A percentile compares a stretch with the other conserved stretches of the same genome.
phyloP scores from a whole-genome alignment of 495 filamentous ascomycete genomes.

The Neurospora sp. region DNA sequence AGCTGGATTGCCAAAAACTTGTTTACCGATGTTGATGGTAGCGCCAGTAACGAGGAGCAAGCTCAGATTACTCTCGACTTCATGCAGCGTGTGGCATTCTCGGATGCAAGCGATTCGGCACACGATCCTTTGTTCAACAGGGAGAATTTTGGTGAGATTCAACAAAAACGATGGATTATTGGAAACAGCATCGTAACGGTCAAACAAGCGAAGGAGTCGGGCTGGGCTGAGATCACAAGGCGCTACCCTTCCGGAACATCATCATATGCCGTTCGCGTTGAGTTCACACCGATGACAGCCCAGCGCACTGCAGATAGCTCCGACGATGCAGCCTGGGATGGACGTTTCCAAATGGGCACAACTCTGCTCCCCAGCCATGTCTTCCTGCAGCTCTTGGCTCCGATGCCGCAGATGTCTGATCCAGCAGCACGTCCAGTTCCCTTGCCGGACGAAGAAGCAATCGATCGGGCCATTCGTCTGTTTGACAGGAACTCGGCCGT shows the following conservation, averaged over 20 bases:
- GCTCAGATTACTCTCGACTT: conserved; percentile 89
- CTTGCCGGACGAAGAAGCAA: conserved; percentile 71
- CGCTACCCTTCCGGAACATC: conserved; percentile 79
- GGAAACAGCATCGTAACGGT: conserved; percentile 82
- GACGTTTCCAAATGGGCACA: conserved; percentile 30
- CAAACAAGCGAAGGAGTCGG: conserved; percentile 63
- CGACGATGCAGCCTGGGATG: conserved; percentile 27
- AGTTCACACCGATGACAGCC: conserved; percentile 54
- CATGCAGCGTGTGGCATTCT: conserved; percentile 85
- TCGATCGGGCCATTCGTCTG: conserved; percentile 59
- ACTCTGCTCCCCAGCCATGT: conserved; percentile 71
- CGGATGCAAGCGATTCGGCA: conserved; percentile 63
- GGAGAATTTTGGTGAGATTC: conserved; percentile 53
- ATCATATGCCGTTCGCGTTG: conserved; percentile 62
- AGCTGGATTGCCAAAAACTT: conserved; percentile 88
- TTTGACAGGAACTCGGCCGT: conserved; percentile 88
- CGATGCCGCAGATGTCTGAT: conserved; percentile 50
- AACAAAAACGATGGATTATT: conserved; percentile 73
- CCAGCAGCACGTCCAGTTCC: conserved; percentile 58
- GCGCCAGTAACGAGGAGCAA: conserved; percentile 76
- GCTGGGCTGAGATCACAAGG: conserved; percentile 69
- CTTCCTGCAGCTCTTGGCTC: conserved; percentile 67
- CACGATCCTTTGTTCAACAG: conserved; percentile 54
- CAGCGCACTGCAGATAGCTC: conserved; percentile 49
- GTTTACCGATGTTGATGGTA: conserved; percentile 61